Evolutionary conservation across 305 asterid genomes (phyloP).

Genomic region (Ilex paraguariensis): DNA sequence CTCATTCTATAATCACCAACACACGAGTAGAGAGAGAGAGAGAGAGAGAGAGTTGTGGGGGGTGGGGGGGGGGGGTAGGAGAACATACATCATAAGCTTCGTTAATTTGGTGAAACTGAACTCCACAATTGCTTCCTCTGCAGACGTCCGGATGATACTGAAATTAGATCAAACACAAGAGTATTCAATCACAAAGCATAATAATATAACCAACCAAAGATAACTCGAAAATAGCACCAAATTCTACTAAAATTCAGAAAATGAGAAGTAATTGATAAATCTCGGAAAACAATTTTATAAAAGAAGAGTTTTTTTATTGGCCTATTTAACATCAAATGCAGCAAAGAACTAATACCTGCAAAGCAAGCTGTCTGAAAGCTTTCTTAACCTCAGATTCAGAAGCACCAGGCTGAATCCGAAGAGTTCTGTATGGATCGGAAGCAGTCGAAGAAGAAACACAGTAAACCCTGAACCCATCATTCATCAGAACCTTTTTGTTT

Average conservation of each 20-base stretch:
- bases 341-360: conserved; percentile 41
- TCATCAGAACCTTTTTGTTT: conserved; percentile 8
- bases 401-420: conserved; percentile 65
- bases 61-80: too few species aligned
- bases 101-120: conserved; percentile 65
- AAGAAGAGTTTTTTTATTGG: too few species aligned
- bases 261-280: too few species aligned
- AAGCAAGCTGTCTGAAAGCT: conserved; percentile 90
- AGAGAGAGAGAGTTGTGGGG: background rate
- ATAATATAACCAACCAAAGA: too few species aligned
- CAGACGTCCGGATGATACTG: conserved; percentile 99
- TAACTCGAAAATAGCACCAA: too few species aligned
- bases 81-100: conserved; percentile 86
- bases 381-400: conserved; percentile 89
- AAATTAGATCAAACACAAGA: conserved; percentile 10
- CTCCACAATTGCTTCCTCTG: conserved; percentile 56
- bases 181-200: too few species aligned
- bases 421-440: conserved; percentile 71
- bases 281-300: too few species aligned
- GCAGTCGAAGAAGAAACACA: conserved; percentile 47
- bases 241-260: too few species aligned
- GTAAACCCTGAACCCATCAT: conserved; percentile 43
- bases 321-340: too few species aligned
- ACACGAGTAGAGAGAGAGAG: background rate
- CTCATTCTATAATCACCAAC: too few species aligned